phyloP scores from a whole-genome alignment of 495 filamentous ascomycete species.

The Aspergillus panamensis region DNA sequence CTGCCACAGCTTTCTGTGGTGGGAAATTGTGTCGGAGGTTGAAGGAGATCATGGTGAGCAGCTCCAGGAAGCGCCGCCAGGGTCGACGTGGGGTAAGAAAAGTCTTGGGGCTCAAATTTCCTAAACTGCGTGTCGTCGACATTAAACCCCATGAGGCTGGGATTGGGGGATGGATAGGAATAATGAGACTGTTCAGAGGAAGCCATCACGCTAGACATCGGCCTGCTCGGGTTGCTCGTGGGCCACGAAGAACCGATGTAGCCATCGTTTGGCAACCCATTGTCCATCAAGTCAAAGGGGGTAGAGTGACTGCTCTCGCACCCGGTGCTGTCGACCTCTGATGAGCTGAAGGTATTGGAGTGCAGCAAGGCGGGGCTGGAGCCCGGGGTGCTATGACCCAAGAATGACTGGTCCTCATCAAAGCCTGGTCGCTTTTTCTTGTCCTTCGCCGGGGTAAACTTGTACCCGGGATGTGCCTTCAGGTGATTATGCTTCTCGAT shows the following conservation, averaged over 20 bases:
- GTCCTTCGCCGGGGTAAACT: slow-evolving; percentile 85
- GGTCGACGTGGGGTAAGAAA: slow-evolving; percentile 33
- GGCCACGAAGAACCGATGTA: slow-evolving; percentile 34
- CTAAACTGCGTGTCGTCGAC: slow-evolving; percentile 32
- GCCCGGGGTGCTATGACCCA: slow-evolving; percentile 16
- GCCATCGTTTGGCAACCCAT: slow-evolving; percentile 24
- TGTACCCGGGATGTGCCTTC: slow-evolving; percentile 85
- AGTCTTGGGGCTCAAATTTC: slow-evolving; percentile 30
- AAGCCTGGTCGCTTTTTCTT: slow-evolving; percentile 45
- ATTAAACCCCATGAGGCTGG: slow-evolving; percentile 26
- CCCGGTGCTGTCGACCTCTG: slow-evolving; percentile 27
- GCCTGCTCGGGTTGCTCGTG: slow-evolving; percentile 58
- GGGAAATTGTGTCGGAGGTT: slow-evolving; percentile 28
- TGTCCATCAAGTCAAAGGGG: slow-evolving; percentile 31
- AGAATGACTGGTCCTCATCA: slow-evolving; percentile 28
- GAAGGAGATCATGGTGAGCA: slow-evolving; percentile 52
- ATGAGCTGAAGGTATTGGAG: slow-evolving; percentile 25
- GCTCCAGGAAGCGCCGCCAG: slow-evolving; percentile 53
- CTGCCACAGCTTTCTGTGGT: slow-evolving; percentile 18
- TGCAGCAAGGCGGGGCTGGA: slow-evolving; percentile 25
- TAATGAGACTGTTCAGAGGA: slow-evolving; percentile 54
- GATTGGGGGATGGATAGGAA: slow-evolving; percentile 53
- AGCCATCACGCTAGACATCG: slow-evolving; percentile 53
- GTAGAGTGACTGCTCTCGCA: slow-evolving; percentile 34
- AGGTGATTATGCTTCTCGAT: slow-evolving; percentile 85